Evolutionary conservation across 2,329 filamentous ascomycete species (phyloP), one percentile per base, ranked within the genome.

Genomic region (Epichloe brachyelytri): DNA sequence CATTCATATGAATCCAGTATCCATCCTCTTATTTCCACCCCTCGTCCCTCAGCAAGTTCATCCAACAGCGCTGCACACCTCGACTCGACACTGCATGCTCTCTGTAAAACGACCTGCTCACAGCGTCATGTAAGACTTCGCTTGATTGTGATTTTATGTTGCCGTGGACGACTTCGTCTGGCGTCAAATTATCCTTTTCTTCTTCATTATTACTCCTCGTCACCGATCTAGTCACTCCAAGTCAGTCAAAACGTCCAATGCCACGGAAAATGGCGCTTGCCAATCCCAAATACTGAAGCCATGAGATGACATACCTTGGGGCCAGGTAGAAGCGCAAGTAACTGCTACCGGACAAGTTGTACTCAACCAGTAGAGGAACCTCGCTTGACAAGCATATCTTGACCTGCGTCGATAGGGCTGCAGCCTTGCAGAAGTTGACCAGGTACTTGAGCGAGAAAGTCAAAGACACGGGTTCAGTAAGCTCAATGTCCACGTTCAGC

Each of bases 381-480:
- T 98, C 93, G 70, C 89, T 90, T 49, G 91, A 97, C 60, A 98
- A 79, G 72, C 86, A 95, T 61, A 98, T 83, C 73, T 86, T 93
- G 70, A 98, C 94, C 58, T 79, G 77, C 59, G 70, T 74, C 39
- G 90, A 91, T 55, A 98, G 76, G 49, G 82, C 83, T 56, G 88
- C 86, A 36, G 94, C 94, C 76, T 98, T 98, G 86, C 93, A 97
- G 76, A 98, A 98, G 80, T 97, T 97, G 78, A 95, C 88, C 3
- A 98, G 84, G 74, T 98, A 98, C 76, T 98, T 98, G 63, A 98
- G 85, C 36, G 93, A 97, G 76, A 98, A 98, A 47, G 91, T 97
- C 56, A 98, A 80, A 37, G 87, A 79, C 54, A 98, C 93, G 48
- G 93, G 88, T 74, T 98, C 94, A 39, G 82, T 85, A 55, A 98